Base-by-base conservation (phyloP, 2,329 filamentous ascomycete species). In the Aspergillus costaricaensis region DNA sequence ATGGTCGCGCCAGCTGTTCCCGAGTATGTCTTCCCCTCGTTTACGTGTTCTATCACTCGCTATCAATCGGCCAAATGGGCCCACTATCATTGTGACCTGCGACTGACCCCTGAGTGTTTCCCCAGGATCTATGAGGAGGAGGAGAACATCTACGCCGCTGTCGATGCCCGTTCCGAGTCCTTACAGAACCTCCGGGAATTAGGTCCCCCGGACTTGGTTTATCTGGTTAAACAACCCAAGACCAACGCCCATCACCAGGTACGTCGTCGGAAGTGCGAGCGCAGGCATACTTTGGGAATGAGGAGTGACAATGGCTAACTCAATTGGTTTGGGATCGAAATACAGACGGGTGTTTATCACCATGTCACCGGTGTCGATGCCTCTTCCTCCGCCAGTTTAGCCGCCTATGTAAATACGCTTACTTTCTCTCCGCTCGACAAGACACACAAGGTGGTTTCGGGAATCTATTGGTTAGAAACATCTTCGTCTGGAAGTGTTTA, bases 321-420 rank as follows among this genome's bases (percentile, higher is more conserved):
- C 17, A 21, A 25, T n/a, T 60, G 27, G 43, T 8, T 32, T 50
- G 25, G n/a, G 43, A 60, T 59, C 30, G 27, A 14, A 36, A 63
- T 64, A 21, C 69, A 97, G 91, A 88, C 88, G 63, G 95, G 95
- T 61, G 89, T 97, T 58, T 99, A 99, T 76, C 95, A 99, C 77
- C 95, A 99, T 87, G 93, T 97, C 69, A 96, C 92, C 41, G 95
- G 95, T 62, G 89, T 97, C 73, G 95, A 99, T 79, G 95, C 95
- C 52, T 99, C 95, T 2, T 98, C 95, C 6, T 98, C 95, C 9
- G 95, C 95, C 61, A 98, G 94, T 79, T 82, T 99, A 61, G 95
- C 95, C 43, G 95, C 95, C 68, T 99, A 99, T 79, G 96, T 99
- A 80, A 99, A 98, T 78, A 98, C 94, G 41, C 84, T 99, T 62